Conservation (phyloP, 805 yeast genomes). For the Candida methanosorbosa region DNA sequence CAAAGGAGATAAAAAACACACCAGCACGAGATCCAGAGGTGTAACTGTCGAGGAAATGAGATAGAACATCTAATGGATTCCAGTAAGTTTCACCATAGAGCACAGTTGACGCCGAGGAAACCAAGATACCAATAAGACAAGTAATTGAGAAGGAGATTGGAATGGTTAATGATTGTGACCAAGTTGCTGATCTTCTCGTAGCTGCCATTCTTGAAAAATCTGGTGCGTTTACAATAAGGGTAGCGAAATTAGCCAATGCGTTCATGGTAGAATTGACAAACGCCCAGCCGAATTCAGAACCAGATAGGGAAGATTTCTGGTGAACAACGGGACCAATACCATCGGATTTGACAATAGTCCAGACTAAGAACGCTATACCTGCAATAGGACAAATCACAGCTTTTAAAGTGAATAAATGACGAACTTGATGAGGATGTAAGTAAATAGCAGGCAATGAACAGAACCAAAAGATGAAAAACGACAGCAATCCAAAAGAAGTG, state of each 20-base stretch:
- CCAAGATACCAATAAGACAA: conserved; percentile 76
- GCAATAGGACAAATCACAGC: conserved; percentile 75
- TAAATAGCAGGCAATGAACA: conserved; percentile 72
- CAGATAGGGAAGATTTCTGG: conserved; percentile 41
- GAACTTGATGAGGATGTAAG: conserved; percentile 72
- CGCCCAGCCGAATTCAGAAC: conserved; percentile 71
- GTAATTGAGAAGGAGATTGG: conserved; percentile 76
- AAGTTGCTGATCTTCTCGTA: conserved; percentile 38
- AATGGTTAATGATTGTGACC: conserved; percentile 55
- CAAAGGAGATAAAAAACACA: conserved; percentile 62
- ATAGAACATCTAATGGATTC: conserved; percentile 77
- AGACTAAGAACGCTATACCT: conserved; percentile 71
- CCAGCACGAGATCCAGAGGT: conserved; percentile 65
- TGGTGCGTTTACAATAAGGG: conserved; percentile 79
- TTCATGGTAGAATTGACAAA: conserved; percentile 72
- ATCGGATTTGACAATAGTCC: conserved; percentile 75
- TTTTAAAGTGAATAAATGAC: conserved; percentile 79
- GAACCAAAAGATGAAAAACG: conserved; percentile 78
- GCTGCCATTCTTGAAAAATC: conserved; percentile 82
- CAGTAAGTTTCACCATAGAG: conserved; percentile 67
- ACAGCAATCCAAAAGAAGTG: conserved; percentile 62
- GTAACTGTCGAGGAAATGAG: conserved; percentile 46
- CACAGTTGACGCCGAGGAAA: conserved; percentile 66
- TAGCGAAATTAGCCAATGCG: conserved; percentile 77
- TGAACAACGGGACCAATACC: conserved; percentile 71